These are phyloP conservation scores for Cucumis cinereus DNA, from an alignment of 306 rosid species.

Conservation along the genomic window DNA sequence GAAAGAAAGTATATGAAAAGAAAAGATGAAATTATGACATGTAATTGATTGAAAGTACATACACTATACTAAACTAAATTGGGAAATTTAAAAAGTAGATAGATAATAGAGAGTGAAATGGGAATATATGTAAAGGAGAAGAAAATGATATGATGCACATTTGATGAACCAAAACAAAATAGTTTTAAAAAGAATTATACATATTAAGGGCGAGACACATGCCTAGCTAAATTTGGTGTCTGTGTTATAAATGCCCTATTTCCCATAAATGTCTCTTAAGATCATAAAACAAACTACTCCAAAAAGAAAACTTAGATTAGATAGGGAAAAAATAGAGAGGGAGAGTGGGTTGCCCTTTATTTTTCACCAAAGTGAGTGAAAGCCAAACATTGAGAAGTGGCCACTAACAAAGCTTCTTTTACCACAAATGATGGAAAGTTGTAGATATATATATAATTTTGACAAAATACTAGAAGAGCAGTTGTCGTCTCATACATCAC, in stretches of 20 bases:
- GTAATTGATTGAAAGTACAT: neutral
- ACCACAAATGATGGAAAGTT: constrained; percentile 10
- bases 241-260: constrained; percentile 24
- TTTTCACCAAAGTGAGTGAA: constrained; percentile 4
- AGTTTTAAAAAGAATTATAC: neutral
- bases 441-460: no score
- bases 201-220: neutral
- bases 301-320: neutral
- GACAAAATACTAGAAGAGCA: no score
- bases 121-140: neutral
- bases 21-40: no score
- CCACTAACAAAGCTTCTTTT: constrained; percentile 16
- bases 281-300: constrained; percentile 18
- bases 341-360: neutral
- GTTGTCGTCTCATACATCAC: no score
- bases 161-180: neutral
- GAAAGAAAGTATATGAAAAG: no score
- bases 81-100: neutral
- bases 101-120: no score
- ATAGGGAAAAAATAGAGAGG: neutral
- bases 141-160: neutral
- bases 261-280: constrained; percentile 22
- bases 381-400: constrained; percentile 8
- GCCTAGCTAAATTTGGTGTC: constrained; percentile 16
- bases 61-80: neutral